These are phyloP conservation scores for Carex cristatella DNA, from an alignment of 176 grass and related monocot genomes.

Conservation along the genomic window DNA sequence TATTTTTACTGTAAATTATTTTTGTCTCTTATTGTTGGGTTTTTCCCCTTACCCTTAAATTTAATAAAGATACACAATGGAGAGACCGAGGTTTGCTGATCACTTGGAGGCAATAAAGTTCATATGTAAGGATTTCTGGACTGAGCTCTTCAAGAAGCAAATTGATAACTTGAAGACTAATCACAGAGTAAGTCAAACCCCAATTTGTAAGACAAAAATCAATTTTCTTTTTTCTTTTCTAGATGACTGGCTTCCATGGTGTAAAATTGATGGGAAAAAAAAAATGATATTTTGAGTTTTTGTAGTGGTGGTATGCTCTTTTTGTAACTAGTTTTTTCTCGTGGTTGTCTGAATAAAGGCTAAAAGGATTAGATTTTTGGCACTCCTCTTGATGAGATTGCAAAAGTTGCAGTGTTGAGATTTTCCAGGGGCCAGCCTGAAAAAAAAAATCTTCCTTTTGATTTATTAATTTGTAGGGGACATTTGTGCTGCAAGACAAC, in stretches of 20 bases:
- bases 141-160: constrained; percentile 90
- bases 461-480: constrained; percentile 51
- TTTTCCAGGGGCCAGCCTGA: neutral
- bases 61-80: constrained; percentile 75
- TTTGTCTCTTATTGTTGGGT: neutral
- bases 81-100: constrained; percentile 81
- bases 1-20: neutral
- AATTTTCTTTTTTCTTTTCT: neutral
- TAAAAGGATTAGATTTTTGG: neutral
- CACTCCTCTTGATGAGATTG: neutral
- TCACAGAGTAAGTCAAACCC: constrained; percentile 62
- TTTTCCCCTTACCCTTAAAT: neutral
- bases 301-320: neutral
- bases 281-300: neutral
- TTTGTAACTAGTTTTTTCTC: neutral
- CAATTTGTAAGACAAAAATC: neutral
- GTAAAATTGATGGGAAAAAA: neutral
- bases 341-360: neutral
- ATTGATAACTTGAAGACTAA: constrained; percentile 98
- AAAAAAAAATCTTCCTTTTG: neutral
- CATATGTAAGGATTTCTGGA: constrained; percentile 99
- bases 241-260: neutral
- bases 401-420: neutral
- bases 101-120: constrained; percentile 97
- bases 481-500: constrained; percentile 96